phyloP scores from a whole-genome alignment of 768 basidiomycete genomes.

The Favolaschia claudopus region DNA sequence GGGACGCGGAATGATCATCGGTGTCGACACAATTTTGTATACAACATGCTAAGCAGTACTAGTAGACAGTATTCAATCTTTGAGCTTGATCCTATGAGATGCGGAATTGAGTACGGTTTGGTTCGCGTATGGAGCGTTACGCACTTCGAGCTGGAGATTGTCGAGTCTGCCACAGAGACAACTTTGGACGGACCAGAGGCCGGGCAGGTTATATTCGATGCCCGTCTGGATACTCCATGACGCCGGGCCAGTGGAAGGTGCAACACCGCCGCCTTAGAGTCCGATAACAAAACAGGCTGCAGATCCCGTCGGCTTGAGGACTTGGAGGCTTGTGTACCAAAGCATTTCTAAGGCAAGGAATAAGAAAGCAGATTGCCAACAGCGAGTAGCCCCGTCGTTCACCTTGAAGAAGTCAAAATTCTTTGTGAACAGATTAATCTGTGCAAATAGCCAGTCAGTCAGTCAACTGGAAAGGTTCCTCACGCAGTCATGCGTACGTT shows the following conservation, averaged over 20 bases:
- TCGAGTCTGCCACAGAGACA: conserved; percentile 10
- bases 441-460: too few relatives aligned
- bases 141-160: conserved; percentile 10
- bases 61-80: too few relatives aligned
- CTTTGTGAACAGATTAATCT: conserved; percentile 44
- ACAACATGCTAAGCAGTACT: too few relatives aligned
- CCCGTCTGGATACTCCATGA: conserved; percentile 2
- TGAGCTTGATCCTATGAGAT: conserved; percentile 13
- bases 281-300: neutral
- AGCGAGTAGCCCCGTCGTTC: neutral
- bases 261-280: neutral
- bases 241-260: neutral
- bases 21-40: too few relatives aligned
- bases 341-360: conserved; percentile 19
- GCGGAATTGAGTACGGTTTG: neutral
- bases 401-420: conserved; percentile 48
- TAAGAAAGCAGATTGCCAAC: neutral
- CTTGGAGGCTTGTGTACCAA: conserved; percentile 12
- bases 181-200: neutral
- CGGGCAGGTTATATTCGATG: conserved; percentile 5
- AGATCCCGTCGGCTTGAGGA: conserved; percentile 11
- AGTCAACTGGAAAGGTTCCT: too few relatives aligned
- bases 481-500: too few relatives aligned
- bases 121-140: neutral
- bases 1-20: conserved; percentile 33